phyloP scores from a whole-genome alignment of 2,329 filamentous ascomycete genomes.

The Waltergamsia citrina region DNA sequence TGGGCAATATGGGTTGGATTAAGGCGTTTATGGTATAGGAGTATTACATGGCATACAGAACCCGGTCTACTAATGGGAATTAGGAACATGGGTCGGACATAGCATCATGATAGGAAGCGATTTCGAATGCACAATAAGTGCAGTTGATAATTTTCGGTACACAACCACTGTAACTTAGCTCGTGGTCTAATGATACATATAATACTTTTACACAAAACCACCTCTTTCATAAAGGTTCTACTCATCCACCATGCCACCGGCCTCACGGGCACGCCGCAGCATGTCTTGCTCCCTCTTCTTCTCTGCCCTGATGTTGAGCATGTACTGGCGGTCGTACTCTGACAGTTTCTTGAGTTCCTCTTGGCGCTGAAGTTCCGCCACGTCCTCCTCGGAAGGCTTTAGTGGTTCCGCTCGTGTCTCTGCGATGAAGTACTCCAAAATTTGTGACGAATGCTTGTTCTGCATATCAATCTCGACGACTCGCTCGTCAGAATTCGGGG shows the following conservation, averaged over 20 bases:
- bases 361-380: constrained; percentile 45
- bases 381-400: constrained; percentile 48
- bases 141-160: no score
- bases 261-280: constrained; percentile 29
- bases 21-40: no score
- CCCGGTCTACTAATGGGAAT: no score
- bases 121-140: no score
- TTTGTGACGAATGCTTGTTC: constrained; percentile 47
- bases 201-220: no score
- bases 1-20: no score
- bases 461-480: constrained; percentile 54
- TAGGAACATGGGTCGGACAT: no score
- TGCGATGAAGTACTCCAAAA: constrained; percentile 52
- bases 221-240: no score
- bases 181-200: no score
- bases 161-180: no score
- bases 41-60: no score
- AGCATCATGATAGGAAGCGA: no score
- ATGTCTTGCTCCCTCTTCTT: constrained; percentile 52
- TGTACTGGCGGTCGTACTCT: constrained; percentile 43
- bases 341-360: constrained; percentile 42
- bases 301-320: constrained; percentile 42
- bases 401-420: constrained; percentile 52
- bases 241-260: constrained; percentile 23
- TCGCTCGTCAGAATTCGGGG: constrained; percentile 37